Evolutionary conservation across 2,329 filamentous ascomycete species (phyloP), one percentile per base, ranked within the genome.

Genomic region (Microdochium trichocladiopsis): DNA sequence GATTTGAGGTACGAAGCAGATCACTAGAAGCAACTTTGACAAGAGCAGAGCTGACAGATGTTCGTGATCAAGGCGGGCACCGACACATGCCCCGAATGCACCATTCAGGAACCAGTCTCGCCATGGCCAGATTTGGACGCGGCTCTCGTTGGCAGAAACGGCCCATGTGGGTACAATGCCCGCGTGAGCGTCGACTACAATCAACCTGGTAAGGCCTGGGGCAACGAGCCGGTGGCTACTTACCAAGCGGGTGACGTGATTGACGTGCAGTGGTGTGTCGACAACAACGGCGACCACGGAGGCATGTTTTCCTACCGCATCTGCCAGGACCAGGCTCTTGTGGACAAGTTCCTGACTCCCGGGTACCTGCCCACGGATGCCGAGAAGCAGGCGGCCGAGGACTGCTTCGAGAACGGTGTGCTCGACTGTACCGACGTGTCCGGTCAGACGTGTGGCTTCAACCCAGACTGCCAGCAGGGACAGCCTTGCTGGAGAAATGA

Each of bases 221-320:
- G 77, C 22, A 66, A 61, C 10, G 51, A 63, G 0, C 63, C 69
- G 0, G 72, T 78, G 0, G 69, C 61, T 2, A 75, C 69, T 1
- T 80, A 79, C 61, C 61, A 63, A 0, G 63, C 72, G 0, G 77
- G 76, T 0, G 64, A 79, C 10, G 61, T 69, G 0, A 62, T 79
- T 23, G 72, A 77, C 23, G 77, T 80, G 0, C 66, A 78, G 59
- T 80, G 78, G 78, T 80, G 78, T 50, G 70, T 80, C 18, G 78
- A 81, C 57, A 64, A 78, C 62, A 80, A 80, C 56, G 78, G 78
- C 0, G 77, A 80, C 56, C 77, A 80, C 55, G 76, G 77, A 24
- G 78, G 77, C 61, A 80, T 80, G 76, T 80, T 79, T 62, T 70
- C 63, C 57, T 80, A 78, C 61, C 74, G 77, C 10, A 72, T 80